phyloP scores from a whole-genome alignment of 2,329 filamentous ascomycete species.

The Fusarium devonianum region DNA sequence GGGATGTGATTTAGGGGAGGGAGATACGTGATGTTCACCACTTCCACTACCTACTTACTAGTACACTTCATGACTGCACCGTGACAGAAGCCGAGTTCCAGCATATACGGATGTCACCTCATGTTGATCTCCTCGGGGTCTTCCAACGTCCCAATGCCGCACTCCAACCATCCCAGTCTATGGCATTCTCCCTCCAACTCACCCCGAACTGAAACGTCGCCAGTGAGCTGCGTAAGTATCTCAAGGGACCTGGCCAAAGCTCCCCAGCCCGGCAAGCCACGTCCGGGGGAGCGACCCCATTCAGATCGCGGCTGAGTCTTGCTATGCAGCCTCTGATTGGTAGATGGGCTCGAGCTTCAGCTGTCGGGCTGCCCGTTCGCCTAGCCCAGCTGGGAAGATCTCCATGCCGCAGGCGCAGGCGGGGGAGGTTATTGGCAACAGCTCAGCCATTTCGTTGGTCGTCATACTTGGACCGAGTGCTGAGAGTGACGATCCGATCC shows the following conservation, averaged over 20 bases:
- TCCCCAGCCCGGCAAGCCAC: background rate
- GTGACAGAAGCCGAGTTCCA: slow-evolving; percentile 1
- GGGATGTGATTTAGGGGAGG: background rate
- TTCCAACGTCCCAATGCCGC: slow-evolving; percentile 3
- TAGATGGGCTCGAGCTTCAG: slow-evolving; percentile 26
- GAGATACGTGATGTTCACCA: too few relatives aligned
- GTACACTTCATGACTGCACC: background rate
- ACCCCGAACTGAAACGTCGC: too few relatives aligned
- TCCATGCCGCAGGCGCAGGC: slow-evolving; percentile 25
- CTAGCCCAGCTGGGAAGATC: slow-evolving; percentile 36
- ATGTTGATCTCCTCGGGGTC: background rate
- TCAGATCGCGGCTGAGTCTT: slow-evolving; percentile 25
- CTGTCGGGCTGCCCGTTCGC: slow-evolving; percentile 41
- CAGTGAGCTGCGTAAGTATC: slow-evolving; percentile 5
- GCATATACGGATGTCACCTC: slow-evolving; percentile 10
- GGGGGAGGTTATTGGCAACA: slow-evolving; percentile 34
- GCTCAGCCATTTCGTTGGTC: slow-evolving; percentile 25
- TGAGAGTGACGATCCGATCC: background rate
- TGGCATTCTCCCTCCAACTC: too few relatives aligned
- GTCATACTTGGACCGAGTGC: background rate
- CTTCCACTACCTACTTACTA: too few relatives aligned
- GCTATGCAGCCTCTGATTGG: slow-evolving; percentile 23
- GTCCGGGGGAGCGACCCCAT: background rate
- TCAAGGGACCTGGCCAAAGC: background rate
- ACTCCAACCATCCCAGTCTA: slow-evolving; percentile 6